Evolutionary conservation across 345 rosid species (phyloP).

Genomic region (Hypericum perforatum): DNA sequence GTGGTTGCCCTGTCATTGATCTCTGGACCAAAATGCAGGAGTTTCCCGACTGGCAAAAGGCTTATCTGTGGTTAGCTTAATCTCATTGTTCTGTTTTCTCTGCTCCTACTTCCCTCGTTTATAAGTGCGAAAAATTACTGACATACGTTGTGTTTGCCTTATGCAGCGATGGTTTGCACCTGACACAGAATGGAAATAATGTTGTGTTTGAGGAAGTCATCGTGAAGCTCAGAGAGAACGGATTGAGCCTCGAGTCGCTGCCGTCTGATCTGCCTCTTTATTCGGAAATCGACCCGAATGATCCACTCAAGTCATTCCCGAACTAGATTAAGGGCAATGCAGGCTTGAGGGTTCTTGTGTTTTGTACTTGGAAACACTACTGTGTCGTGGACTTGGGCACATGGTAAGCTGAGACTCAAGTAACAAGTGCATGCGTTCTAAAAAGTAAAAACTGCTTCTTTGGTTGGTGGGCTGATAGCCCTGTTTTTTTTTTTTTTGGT

Average conservation of each 20-base stretch:
- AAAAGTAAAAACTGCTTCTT: too few species aligned
- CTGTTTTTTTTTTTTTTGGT: too few species aligned
- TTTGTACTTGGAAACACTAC: too few species aligned
- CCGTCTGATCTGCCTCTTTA: slow-evolving; percentile 54
- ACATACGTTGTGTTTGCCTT: neutral
- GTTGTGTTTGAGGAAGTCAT: slow-evolving; percentile 66
- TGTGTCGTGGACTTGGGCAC: too few species aligned
- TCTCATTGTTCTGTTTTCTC: neutral
- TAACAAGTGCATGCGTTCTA: too few species aligned
- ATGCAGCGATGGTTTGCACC: slow-evolving; percentile 80
- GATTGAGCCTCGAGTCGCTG: slow-evolving; percentile 43
- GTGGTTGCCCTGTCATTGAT: slow-evolving; percentile 42
- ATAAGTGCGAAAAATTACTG: neutral
- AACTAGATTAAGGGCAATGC: neutral
- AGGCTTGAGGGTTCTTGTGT: too few species aligned
- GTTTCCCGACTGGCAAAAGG: slow-evolving; percentile 43
- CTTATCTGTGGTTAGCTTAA: slow-evolving; percentile 40
- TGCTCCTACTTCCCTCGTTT: neutral
- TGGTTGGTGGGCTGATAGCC: too few species aligned
- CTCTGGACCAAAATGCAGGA: slow-evolving; percentile 84
- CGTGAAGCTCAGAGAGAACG: slow-evolving; percentile 37
- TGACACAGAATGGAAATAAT: slow-evolving; percentile 45
- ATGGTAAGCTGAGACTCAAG: too few species aligned
- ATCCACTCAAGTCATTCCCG: slow-evolving; percentile 57
- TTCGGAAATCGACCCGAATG: slow-evolving; percentile 38